phyloP scores from a whole-genome alignment of 495 filamentous ascomycete species.

The Gamarada debralockiae region DNA sequence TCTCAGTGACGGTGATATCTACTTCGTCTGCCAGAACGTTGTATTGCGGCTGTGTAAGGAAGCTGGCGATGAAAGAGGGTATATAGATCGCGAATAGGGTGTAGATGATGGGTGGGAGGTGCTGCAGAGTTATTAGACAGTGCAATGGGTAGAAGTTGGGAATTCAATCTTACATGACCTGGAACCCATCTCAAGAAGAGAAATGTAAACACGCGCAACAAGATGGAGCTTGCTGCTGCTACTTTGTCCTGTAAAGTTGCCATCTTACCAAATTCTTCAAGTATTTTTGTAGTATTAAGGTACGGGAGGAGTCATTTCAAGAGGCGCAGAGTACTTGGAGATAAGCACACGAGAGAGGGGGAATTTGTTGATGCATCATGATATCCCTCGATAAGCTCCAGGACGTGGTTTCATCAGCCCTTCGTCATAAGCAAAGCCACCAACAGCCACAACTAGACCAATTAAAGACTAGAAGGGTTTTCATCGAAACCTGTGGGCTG shows the following conservation, averaged over 20 bases:
- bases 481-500: no score
- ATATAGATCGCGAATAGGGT: slow-evolving; percentile 71
- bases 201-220: slow-evolving; percentile 58
- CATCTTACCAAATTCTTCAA: slow-evolving; percentile 8
- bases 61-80: slow-evolving; percentile 58
- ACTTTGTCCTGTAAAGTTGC: slow-evolving; percentile 20
- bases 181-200: slow-evolving; percentile 86
- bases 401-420: no score
- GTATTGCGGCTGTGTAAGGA: slow-evolving; percentile 53
- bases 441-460: no score
- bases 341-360: no score
- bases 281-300: no score
- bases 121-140: slow-evolving; percentile 28
- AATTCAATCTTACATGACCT: slow-evolving; percentile 22
- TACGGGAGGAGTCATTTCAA: no score
- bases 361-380: no score
- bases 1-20: slow-evolving; percentile 55
- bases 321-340: no score
- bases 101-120: slow-evolving; percentile 61
- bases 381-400: no score
- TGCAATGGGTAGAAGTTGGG: neutral
- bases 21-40: slow-evolving; percentile 55
- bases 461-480: no score
- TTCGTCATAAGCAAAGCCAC: no score
- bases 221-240: slow-evolving; percentile 47